phyloP scores from a whole-genome alignment of 2,329 filamentous ascomycete species.

The Boeremia lycopersici region DNA sequence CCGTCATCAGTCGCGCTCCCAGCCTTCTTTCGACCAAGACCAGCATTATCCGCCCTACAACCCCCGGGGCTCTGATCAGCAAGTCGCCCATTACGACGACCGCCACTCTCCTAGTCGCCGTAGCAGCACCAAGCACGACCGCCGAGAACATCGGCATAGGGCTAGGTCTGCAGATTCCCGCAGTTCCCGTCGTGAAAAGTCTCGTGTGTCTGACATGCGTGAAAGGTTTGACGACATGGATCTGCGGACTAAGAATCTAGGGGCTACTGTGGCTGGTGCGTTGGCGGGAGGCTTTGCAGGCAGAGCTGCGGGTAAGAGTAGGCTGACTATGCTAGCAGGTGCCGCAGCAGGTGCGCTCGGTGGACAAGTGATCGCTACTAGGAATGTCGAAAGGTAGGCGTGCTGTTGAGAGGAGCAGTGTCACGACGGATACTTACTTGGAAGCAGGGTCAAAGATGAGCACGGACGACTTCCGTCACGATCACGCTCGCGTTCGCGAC shows the following conservation, averaged over 20 bases:
- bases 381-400: slow-evolving; percentile 12
- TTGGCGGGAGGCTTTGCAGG: slow-evolving; percentile 47
- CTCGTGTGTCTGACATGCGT: slow-evolving; percentile 40
- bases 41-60: slow-evolving; percentile 25
- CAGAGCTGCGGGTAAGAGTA: slow-evolving; percentile 39
- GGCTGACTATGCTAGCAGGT: slow-evolving; percentile 46
- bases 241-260: slow-evolving; percentile 39
- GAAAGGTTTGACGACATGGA: slow-evolving; percentile 45
- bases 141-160: slow-evolving; percentile 36
- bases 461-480: slow-evolving; percentile 24
- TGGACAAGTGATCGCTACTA: slow-evolving; percentile 30
- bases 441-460: slow-evolving; percentile 25
- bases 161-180: slow-evolving; percentile 47
- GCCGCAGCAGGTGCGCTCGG: slow-evolving; percentile 44
- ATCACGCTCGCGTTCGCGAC: slow-evolving; percentile 24
- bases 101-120: slow-evolving; percentile 33
- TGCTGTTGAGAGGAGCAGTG: neutral
- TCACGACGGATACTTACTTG: neutral
- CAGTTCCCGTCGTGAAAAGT: slow-evolving; percentile 39
- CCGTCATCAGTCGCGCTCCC: slow-evolving; percentile 44
- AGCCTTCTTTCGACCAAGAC: slow-evolving; percentile 33
- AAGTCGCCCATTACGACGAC: slow-evolving; percentile 27
- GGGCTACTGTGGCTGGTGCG: slow-evolving; percentile 47
- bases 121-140: slow-evolving; percentile 38
- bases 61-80: slow-evolving; percentile 24